phyloP scores from a whole-genome alignment of 2,329 filamentous ascomycete species.

The Phyllachora maydis region DNA sequence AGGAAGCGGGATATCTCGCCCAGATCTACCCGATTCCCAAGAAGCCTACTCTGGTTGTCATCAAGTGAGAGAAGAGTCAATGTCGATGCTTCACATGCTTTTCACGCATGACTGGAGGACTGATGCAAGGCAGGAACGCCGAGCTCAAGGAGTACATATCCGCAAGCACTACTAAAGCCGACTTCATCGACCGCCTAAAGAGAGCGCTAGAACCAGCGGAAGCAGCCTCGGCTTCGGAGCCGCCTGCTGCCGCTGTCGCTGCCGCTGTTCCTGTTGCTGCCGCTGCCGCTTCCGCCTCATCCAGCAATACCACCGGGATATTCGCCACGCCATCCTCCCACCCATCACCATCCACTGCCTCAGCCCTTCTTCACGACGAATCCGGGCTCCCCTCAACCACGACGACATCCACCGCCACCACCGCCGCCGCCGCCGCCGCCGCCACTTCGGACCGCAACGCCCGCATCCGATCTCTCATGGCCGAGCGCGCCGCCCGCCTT shows the following conservation, averaged over 20 bases:
- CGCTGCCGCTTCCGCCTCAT: too few relatives aligned
- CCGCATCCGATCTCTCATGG: slow-evolving; percentile 13
- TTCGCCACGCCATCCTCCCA: too few relatives aligned
- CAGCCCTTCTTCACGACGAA: too few relatives aligned
- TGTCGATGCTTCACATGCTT: too few relatives aligned
- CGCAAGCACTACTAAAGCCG: slow-evolving; percentile 38
- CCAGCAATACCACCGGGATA: too few relatives aligned
- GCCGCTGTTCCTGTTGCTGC: too few relatives aligned
- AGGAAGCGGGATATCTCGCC: slow-evolving; percentile 63
- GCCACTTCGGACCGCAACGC: slow-evolving; percentile 4
- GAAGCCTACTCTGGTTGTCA: slow-evolving; percentile 61
- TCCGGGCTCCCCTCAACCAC: too few relatives aligned
- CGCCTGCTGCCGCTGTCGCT: too few relatives aligned
- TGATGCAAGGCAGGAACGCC: slow-evolving; percentile 38
- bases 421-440: slow-evolving; percentile 3
- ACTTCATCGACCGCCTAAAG: slow-evolving; percentile 38
- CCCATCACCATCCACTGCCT: too few relatives aligned
- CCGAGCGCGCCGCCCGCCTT: slow-evolving; percentile 26
- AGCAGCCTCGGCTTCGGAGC: too few relatives aligned
- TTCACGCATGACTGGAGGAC: not conserved
- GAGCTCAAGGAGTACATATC: slow-evolving; percentile 59
- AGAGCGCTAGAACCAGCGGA: slow-evolving; percentile 12
- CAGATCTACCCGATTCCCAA: slow-evolving; percentile 67
- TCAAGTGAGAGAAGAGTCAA: too few relatives aligned
- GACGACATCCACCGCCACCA: not conserved